A percentile compares a stretch with the other conserved stretches of the same genome.
Conservation (phyloP, 768 basidiomycete species). For the Panus rudis region DNA sequence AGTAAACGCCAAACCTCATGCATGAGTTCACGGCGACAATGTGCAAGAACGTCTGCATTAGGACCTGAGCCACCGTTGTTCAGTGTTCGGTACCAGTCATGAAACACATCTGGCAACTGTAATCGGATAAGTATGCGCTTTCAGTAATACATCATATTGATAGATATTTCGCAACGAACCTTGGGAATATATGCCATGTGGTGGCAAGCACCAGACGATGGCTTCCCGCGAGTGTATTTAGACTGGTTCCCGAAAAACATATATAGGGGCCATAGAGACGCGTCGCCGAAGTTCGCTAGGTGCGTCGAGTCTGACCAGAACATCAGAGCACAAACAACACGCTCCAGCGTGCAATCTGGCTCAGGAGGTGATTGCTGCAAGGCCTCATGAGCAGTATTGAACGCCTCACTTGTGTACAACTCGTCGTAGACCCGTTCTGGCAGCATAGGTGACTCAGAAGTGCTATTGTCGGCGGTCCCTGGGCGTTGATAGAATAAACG, state of each 20-base stretch:
- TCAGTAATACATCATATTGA: not conserved
- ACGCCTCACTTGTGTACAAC: conserved; percentile 14
- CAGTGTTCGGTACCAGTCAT: conserved; percentile 5
- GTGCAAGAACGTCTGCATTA: conserved; percentile 4
- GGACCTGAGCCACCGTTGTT: conserved; percentile 5
- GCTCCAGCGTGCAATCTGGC: conserved; percentile 8
- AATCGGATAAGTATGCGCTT: not conserved
- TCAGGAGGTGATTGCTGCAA: conserved; percentile 8
- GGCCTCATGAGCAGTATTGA: conserved; percentile 12
- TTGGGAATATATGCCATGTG: conserved; percentile 17
- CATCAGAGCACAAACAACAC: conserved; percentile 15
- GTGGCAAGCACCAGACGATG: conserved; percentile 10
- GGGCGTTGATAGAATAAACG: conserved; percentile 1
- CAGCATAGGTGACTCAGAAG: not conserved
- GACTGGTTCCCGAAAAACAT: conserved; percentile 6
- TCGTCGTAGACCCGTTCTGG: conserved; percentile 17
- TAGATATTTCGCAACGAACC: not conserved
- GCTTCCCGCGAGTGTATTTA: conserved; percentile 6
- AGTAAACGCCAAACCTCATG: conserved; percentile 16
- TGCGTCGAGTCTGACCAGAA: conserved; percentile 23
- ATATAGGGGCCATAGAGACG: conserved; percentile 14
- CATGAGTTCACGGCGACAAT: conserved; percentile 18
- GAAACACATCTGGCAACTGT: conserved; percentile 13
- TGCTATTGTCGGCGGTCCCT: not conserved
- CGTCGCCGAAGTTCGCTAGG: conserved; percentile 14